Conservation (phyloP, 768 basidiomycete species). For the Gloeostereum incarnatum region DNA sequence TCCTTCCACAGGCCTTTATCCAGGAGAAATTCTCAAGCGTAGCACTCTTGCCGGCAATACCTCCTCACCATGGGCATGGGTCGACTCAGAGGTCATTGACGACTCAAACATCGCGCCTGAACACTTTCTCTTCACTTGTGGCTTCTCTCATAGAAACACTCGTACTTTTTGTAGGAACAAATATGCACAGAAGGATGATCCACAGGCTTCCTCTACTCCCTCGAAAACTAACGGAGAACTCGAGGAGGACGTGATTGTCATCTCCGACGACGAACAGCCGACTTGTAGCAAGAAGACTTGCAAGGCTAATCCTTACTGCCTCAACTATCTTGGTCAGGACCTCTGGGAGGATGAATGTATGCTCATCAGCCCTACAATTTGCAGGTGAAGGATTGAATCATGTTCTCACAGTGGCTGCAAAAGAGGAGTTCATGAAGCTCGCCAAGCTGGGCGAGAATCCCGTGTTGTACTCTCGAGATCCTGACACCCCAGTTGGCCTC, state of each 20-base stretch:
- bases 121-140: slow-evolving; percentile 60
- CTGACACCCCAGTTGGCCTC: slow-evolving; percentile 63
- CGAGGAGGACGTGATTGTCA: slow-evolving; percentile 55
- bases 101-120: slow-evolving; percentile 54
- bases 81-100: slow-evolving; percentile 52
- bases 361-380: slow-evolving; percentile 8
- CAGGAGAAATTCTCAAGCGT: slow-evolving; percentile 58
- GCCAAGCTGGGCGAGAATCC: slow-evolving; percentile 51
- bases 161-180: slow-evolving; percentile 52
- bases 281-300: slow-evolving; percentile 58
- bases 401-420: slow-evolving; percentile 33
- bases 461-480: slow-evolving; percentile 33
- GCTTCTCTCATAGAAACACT: slow-evolving; percentile 43
- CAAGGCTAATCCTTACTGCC: slow-evolving; percentile 71
- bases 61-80: slow-evolving; percentile 71
- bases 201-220: slow-evolving; percentile 8
- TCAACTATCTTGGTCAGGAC: slow-evolving; percentile 83
- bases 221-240: slow-evolving; percentile 26
- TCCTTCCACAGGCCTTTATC: slow-evolving; percentile 38
- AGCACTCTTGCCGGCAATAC: slow-evolving; percentile 35
- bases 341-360: slow-evolving; percentile 70
- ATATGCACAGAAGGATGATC: slow-evolving; percentile 22
- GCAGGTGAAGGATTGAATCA: slow-evolving; percentile 8
- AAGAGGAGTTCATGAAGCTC: slow-evolving; percentile 40
- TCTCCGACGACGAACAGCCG: slow-evolving; percentile 56